A percentile compares a stretch with the other conserved stretches of the same genome.
These are phyloP conservation scores for Sporothrix schenckii DNA, from an alignment of 2,329 filamentous ascomycete species.

Conservation along the genomic window DNA sequence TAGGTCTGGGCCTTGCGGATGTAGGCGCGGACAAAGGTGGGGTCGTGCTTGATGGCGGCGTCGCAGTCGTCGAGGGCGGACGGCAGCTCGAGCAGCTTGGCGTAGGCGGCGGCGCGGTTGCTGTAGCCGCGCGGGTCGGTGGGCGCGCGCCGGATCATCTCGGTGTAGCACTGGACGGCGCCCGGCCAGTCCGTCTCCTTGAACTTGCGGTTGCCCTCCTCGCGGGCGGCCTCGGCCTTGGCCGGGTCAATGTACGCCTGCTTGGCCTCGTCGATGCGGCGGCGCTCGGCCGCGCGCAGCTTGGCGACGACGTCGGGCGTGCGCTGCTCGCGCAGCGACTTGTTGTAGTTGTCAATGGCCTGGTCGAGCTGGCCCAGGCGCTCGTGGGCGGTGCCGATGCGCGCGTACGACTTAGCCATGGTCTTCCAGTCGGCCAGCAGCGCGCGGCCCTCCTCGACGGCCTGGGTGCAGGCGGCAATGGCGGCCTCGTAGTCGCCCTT, in stretches of 20 bases:
- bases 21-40: constrained; percentile 92
- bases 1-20: constrained; percentile 95
- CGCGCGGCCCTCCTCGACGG: constrained; percentile 84
- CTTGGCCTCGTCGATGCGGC: constrained; percentile 74
- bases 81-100: constrained; percentile 96
- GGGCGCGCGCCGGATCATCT: constrained; percentile 96
- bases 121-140: constrained; percentile 93
- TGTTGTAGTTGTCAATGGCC: constrained; percentile 88
- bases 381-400: constrained; percentile 92
- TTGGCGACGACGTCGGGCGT: constrained; percentile 93
- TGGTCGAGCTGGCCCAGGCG: constrained; percentile 77
- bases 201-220: constrained; percentile 95
- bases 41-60: constrained; percentile 84
- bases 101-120: constrained; percentile 94
- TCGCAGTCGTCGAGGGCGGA: constrained; percentile 92
- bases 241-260: constrained; percentile 83
- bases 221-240: constrained; percentile 93
- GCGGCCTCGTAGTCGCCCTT: constrained; percentile 90
- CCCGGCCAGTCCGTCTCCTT: constrained; percentile 95
- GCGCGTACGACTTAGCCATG: constrained; percentile 96
- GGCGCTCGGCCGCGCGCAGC: constrained; percentile 86
- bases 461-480: constrained; percentile 84
- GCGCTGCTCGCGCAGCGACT: constrained; percentile 92
- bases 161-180: constrained; percentile 88
- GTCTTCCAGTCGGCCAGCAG: constrained; percentile 96